Conservation (phyloP, 2,329 filamentous ascomycete species). For the Setomelanomma holmii region DNA sequence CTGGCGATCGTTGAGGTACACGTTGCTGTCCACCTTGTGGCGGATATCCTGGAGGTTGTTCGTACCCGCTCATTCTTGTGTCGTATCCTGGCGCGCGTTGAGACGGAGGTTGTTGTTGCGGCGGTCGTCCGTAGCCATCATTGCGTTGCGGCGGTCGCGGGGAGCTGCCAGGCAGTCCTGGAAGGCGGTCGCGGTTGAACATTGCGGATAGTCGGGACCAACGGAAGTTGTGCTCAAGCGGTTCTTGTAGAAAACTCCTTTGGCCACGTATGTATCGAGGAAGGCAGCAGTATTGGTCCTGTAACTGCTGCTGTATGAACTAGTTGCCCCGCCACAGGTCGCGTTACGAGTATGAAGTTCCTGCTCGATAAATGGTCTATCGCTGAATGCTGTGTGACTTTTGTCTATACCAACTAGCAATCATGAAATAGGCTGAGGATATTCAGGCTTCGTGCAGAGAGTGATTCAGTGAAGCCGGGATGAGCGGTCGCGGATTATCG, state of each 20-base stretch:
- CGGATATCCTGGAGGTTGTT: slow-evolving; percentile 32
- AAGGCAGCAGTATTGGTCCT: slow-evolving; percentile 5
- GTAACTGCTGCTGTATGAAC: neutral
- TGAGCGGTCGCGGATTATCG: no score
- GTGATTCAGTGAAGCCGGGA: no score
- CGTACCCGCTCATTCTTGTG: slow-evolving; percentile 43
- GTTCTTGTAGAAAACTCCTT: neutral
- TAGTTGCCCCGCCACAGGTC: neutral
- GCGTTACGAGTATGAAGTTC: neutral
- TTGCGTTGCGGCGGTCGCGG: slow-evolving; percentile 51
- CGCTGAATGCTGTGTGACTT: no score
- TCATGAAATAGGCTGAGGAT: no score
- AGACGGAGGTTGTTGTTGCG: slow-evolving; percentile 37
- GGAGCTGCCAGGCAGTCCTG: slow-evolving; percentile 53
- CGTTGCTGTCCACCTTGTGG: slow-evolving; percentile 32
- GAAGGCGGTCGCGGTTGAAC: slow-evolving; percentile 65
- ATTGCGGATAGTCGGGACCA: slow-evolving; percentile 42
- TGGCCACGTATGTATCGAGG: slow-evolving; percentile 21
- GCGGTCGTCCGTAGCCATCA: slow-evolving; percentile 52
- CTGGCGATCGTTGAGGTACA: slow-evolving; percentile 39
- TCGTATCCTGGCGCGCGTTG: slow-evolving; percentile 32
- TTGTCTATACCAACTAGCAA: no score
- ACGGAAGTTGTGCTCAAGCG: neutral
- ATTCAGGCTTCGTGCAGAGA: no score
- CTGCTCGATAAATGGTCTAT: neutral